Evolutionary conservation across 2,329 filamentous ascomycete species (phyloP), one percentile per base, ranked within the genome.

Genomic region (Stylonectria norvegica): DNA sequence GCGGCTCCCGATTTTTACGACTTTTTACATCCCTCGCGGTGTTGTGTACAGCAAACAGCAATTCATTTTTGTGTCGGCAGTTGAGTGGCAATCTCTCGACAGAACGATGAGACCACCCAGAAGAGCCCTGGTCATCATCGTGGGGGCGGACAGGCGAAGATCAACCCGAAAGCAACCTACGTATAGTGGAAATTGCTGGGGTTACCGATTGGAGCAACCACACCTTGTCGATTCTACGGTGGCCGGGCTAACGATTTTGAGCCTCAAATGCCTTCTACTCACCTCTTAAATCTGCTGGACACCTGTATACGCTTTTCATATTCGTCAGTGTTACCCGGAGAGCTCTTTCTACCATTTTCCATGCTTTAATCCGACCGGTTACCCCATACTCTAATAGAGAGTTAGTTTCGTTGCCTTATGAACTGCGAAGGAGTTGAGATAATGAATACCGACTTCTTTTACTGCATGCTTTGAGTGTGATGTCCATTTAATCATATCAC

Each of bases 321-420:
- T 59, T 64, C 56, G 61, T 56, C 58, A 64, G 61, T 64, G 57
- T 59, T 57, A 60, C 54, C 57, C 55, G 53, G 48, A 57, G 53
- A 64, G 54, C 53, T 59, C 50, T 60, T 58, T 62, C n/a, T 56
- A 57, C 56, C 49, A 58, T 63, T 61, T 63, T 59, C 50, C 59
- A 66, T 52, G 56, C 55, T 63, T 65, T 63, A 66, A 66, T 66
- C 56, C 57, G 55, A 58, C 49, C 56, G 58, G 55, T 57, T 58
- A 59, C 52, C 56, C 58, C 58, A 48, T 47, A 47, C 53, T 58
- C 53, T 50, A 55, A 53, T 57, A 56, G 53, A 57, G 51, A 55
- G 48, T 57, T 61, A 56, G 47, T 55, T 58, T 57, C 46, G 50
- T 56, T 51, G 49, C 38, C 42, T 53, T 8, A 19, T 18, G 30